A percentile compares a stretch with the other conserved stretches of the same genome.
phyloP scores from a whole-genome alignment of 2,329 filamentous ascomycete genomes.

The Fusarium tuaranense region DNA sequence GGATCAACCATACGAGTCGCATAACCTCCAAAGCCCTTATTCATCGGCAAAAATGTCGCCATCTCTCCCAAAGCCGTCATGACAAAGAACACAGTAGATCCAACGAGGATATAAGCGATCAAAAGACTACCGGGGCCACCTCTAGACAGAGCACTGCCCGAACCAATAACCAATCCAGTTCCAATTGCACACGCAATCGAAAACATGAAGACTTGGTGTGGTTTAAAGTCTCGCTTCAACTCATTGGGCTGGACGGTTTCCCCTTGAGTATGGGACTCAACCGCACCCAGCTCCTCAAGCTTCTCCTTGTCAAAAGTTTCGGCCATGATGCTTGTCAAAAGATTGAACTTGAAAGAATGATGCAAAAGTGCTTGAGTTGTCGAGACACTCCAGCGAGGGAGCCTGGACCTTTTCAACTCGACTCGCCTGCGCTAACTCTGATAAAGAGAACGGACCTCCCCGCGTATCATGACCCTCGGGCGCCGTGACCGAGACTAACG shows the following conservation, averaged over 20 bases:
- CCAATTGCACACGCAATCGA: slow-evolving; percentile 54
- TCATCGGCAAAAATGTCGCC: slow-evolving; percentile 44
- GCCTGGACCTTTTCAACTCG: not conserved
- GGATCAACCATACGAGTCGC: slow-evolving; percentile 48
- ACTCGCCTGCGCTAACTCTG: not conserved
- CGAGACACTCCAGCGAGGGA: not conserved
- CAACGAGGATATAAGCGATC: slow-evolving; percentile 56
- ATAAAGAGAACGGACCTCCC: not conserved
- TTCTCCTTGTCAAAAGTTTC: not conserved
- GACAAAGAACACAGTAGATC: slow-evolving; percentile 66
- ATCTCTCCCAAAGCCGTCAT: slow-evolving; percentile 59
- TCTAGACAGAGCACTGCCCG: slow-evolving; percentile 60
- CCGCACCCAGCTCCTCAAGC: not conserved
- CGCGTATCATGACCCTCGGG: not conserved
- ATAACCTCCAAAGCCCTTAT: slow-evolving; percentile 46
- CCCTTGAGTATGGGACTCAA: not conserved
- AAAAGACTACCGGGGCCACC: slow-evolving; percentile 58
- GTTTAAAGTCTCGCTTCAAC: slow-evolving; percentile 37
- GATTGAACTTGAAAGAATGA: not conserved
- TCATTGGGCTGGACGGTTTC: slow-evolving; percentile 8
- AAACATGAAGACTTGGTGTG: slow-evolving; percentile 51
- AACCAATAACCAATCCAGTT: slow-evolving; percentile 62
- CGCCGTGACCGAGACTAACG: not conserved
- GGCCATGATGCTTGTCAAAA: not conserved
- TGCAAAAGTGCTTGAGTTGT: not conserved